Conservation (phyloP, 495 filamentous ascomycete species). For the Penicillium desertorum region DNA sequence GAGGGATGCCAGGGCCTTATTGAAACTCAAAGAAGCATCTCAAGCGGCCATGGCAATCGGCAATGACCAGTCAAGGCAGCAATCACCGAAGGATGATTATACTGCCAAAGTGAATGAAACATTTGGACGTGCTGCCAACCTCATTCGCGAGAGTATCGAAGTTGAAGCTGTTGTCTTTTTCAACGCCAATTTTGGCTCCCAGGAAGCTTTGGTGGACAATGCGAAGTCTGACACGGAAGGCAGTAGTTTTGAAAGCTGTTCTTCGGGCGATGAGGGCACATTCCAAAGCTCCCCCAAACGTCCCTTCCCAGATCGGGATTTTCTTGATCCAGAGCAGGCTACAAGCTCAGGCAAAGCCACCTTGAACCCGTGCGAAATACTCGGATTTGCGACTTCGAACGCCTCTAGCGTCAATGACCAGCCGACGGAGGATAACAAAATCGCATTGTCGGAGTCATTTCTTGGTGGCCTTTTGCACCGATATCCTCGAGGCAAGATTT, state of each 20-base stretch:
- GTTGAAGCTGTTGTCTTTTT: conserved; percentile 51
- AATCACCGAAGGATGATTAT: conserved; percentile 10
- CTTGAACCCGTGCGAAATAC: conserved; percentile 18
- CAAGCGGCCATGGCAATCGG: neutral
- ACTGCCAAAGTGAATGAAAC: conserved; percentile 10
- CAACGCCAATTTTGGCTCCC: conserved; percentile 41
- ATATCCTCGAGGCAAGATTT: conserved; percentile 23
- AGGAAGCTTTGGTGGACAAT: conserved; percentile 12
- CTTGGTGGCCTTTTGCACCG: conserved; percentile 14
- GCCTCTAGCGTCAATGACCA: conserved; percentile 17
- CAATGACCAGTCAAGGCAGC: neutral
- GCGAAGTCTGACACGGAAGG: conserved; percentile 15
- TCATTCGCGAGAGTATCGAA: conserved; percentile 51
- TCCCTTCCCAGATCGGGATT: neutral
- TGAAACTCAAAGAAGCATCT: neutral
- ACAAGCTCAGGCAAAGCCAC: conserved; percentile 7
- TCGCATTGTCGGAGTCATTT: conserved; percentile 19
- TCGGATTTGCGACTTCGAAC: conserved; percentile 21
- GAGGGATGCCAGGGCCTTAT: neutral
- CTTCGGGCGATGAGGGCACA: conserved; percentile 16
- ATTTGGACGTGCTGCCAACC: conserved; percentile 42
- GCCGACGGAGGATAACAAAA: conserved; percentile 6
- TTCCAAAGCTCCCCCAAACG: neutral
- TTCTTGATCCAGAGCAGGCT: neutral
- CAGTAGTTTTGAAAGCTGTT: conserved; percentile 20